Evolutionary conservation across 1,284 basidiomycete species (phyloP), one percentile per base, ranked within the genome.

Genomic region (Cryptococcus hybrid): DNA sequence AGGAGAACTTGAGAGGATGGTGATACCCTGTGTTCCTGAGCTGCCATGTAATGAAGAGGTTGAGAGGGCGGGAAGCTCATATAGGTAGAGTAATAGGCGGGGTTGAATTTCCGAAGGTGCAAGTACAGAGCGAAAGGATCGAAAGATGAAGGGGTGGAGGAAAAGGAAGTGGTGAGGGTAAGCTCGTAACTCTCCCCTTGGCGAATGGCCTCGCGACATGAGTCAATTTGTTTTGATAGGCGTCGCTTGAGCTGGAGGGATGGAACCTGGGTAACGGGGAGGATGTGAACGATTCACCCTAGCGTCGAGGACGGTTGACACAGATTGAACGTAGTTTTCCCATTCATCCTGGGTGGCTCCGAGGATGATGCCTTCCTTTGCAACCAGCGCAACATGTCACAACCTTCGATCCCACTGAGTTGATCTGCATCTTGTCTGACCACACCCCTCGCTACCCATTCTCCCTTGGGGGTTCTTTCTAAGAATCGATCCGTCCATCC

Each of bases 101-200:
- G 91, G 73, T 99, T 99, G 55, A 83, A 82, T 24, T 80, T 74
- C 7, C 91, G 86, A 39, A 95, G 82, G 35, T 78, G 79, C 80
- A 84, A 57, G 72, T 81, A 74, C 59, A 76, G 57, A 58, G 69
- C 38, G 65, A 73, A 68, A 51, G 70, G 64, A 56, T 71, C 60
- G 34, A 69, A 7, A 4, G 43, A 7, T 8, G 52, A 13, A 35
- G 53, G 24, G 34, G 55, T 46, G 0, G 80, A 73, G 4, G 71
- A 59, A 67, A 84, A 84, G 8, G 84, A 84, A 1, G 90, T 94
- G 0, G 94, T 98, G 44, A 97, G 81, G 68, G 95, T 98, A 18
- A 98, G 83, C 72, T 98, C 94, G 77, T 98, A 98, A n/a, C 91
- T 92, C 73, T 98, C 89, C 5, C 94, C 94, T 42, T 87, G 82